Evolutionary conservation across 2,329 filamentous ascomycete species (phyloP), one percentile per base, ranked within the genome.

Genomic region (Capronia coronata): DNA sequence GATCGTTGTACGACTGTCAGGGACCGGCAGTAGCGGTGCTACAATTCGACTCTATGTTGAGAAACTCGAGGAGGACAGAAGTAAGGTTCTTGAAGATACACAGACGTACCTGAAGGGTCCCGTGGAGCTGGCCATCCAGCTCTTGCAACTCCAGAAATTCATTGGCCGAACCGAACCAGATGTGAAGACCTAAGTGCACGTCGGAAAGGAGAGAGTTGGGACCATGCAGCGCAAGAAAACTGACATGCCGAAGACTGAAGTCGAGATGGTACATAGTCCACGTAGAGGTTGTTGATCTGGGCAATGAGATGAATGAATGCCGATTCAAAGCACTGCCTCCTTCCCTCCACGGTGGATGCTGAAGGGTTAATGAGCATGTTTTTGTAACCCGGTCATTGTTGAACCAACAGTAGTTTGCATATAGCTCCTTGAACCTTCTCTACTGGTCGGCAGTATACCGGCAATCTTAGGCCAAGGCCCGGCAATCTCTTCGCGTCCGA

Each of bases 1-100:
- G 60, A 91, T 97, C 54, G 89, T 98, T 45, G 89, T 97, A 51
- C 86, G 93, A 63, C 77, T 98, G 52, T 97, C 91, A 1, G 93
- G 93, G 43, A 98, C 93, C 16, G 93, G 93, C 59, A 94, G 87
- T 62, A 94, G 87, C 43, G 93, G 93, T 49, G 93, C 93, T 41
- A 98, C 93, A 25, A 97, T 98, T 67, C 86, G 93, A 56, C 77
- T 98, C 60, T 98, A 98, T 71, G 84, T 98, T 60, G 93, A 98
- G 80, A 91, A 93, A 76, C 87, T 97, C 75, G 90, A 87, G 69
- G 79, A 74, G 57, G 88, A 97, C 64, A 75, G 82, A 55, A 82
- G 79, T 55, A 89, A 82, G 52, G 94, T 93, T 65, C 79, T 75
- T 51, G 68, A 85, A 64, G 87, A 94, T 68, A 89, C 90, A 11